These are phyloP conservation scores for Acanthamoeba castellanii DNA, from an alignment of 208 protist genomes.

Conservation along the genomic window DNA sequence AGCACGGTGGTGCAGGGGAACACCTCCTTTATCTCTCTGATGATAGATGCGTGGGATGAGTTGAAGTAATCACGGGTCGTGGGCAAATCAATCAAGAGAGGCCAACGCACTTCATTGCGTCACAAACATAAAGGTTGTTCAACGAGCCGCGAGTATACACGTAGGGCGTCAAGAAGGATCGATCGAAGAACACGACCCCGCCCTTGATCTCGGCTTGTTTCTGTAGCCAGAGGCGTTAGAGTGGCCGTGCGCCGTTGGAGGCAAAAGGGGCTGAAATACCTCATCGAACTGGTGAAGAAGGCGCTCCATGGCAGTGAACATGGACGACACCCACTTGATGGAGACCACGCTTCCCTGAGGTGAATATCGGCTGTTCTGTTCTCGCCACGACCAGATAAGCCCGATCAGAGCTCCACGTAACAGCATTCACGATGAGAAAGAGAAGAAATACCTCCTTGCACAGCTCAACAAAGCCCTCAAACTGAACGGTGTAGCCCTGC, in stretches of 20 bases:
- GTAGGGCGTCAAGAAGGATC: slow-evolving; percentile 67
- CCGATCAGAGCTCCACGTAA: too few species aligned
- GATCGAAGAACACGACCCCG: slow-evolving; percentile 72
- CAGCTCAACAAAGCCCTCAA: slow-evolving; percentile 68
- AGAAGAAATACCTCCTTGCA: slow-evolving; percentile 38
- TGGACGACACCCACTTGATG: slow-evolving; percentile 74
- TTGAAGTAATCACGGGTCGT: not conserved
- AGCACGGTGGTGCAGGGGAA: slow-evolving; percentile 51
- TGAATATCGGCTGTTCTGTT: slow-evolving; percentile 50
- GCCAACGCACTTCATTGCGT: slow-evolving; percentile 65
- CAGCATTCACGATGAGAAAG: not conserved
- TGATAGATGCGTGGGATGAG: not conserved
- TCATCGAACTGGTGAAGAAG: slow-evolving; percentile 40
- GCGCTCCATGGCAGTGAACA: slow-evolving; percentile 72
- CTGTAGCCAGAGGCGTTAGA: not conserved
- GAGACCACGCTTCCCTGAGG: slow-evolving; percentile 67
- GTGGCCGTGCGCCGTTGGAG: not conserved
- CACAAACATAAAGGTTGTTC: slow-evolving; percentile 74
- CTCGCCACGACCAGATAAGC: not conserved
- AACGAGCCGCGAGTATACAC: slow-evolving; percentile 55
- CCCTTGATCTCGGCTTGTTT: slow-evolving; percentile 49
- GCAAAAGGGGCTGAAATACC: not conserved
- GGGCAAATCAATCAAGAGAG: not conserved
- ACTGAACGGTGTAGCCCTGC: slow-evolving; percentile 59
- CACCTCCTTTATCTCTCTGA: slow-evolving; percentile 31